A percentile compares a stretch with the other conserved stretches of the same genome.
Conservation (phyloP, 176 grass and related monocot genomes). For the Lolium perenne region DNA sequence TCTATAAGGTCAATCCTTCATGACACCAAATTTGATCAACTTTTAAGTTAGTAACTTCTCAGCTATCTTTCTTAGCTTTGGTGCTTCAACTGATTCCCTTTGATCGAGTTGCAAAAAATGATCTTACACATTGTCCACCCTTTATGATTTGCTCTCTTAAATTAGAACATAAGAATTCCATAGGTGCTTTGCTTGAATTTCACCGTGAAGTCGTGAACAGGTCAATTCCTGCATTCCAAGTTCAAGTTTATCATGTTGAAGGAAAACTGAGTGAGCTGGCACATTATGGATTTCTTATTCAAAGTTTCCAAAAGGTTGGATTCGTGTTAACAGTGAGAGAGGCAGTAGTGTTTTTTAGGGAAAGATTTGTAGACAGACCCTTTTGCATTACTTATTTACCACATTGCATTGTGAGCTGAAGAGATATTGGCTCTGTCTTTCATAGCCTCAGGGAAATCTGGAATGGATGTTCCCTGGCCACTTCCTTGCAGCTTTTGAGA, state of each 20-base stretch:
- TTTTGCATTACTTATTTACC: neutral
- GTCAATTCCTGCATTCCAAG: neutral
- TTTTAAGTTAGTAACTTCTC: neutral
- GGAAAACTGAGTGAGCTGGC: neutral
- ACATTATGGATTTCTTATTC: neutral
- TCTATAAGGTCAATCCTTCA: conserved; percentile 4
- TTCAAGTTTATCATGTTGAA: neutral
- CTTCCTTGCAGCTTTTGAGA: neutral
- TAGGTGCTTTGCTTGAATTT: neutral
- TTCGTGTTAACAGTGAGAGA: neutral
- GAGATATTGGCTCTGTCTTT: too few species aligned
- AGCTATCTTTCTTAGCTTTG: conserved; percentile 14
- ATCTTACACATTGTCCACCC: neutral
- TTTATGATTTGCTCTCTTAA: neutral
- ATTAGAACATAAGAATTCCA: neutral
- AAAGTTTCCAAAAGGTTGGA: neutral
- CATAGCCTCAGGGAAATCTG: too few species aligned
- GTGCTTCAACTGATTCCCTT: conserved; percentile 11
- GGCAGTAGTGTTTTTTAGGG: neutral
- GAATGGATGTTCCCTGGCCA: neutral
- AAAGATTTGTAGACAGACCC: neutral
- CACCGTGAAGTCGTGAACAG: neutral
- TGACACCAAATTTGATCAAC: neutral
- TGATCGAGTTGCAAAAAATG: neutral
- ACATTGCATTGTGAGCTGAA: too few species aligned